Conservation (phyloP, 139 green algal species). For the Asterochloris erici region DNA sequence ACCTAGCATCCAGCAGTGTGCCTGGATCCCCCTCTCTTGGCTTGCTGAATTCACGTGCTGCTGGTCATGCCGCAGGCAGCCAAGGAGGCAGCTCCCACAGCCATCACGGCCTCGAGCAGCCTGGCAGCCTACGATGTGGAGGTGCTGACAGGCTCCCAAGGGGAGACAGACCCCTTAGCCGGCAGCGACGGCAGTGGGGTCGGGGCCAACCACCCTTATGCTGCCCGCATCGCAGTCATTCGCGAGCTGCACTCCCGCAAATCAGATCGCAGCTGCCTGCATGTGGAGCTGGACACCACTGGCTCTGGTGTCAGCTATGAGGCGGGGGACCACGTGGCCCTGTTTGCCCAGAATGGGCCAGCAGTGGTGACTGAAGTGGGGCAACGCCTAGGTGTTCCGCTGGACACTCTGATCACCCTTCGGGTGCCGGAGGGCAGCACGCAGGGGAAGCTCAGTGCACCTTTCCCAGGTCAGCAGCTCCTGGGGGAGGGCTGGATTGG, state of each 20-base stretch:
- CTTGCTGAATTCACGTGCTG: too few relatives aligned
- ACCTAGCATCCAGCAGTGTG: too few relatives aligned
- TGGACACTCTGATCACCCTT: constrained; percentile 57
- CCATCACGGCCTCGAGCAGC: constrained; percentile 8
- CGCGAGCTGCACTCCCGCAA: constrained; percentile 78
- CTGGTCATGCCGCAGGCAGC: constrained; percentile 2
- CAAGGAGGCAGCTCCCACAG: neutral
- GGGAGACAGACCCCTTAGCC: constrained; percentile 16
- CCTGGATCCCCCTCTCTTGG: too few relatives aligned
- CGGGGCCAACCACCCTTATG: constrained; percentile 46
- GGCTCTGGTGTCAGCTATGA: constrained; percentile 44
- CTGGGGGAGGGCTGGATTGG: neutral
- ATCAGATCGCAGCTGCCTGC: constrained; percentile 85
- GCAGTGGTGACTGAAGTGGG: constrained; percentile 66
- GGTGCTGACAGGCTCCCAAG: constrained; percentile 24
- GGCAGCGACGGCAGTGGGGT: constrained; percentile 1
- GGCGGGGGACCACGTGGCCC: constrained; percentile 87
- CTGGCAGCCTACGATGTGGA: constrained; percentile 50
- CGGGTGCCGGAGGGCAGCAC: constrained; percentile 30
- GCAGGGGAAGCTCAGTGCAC: constrained; percentile 27
- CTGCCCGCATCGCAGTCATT: constrained; percentile 46
- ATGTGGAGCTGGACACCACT: constrained; percentile 87
- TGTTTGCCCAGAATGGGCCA: constrained; percentile 75
- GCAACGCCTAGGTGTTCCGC: constrained; percentile 48
- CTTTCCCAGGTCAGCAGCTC: constrained; percentile 41